A percentile compares a stretch with the other conserved stretches of the same genome.
Conservation (phyloP, 345 rosid genomes). For the Eutrema yunnanense region DNA sequence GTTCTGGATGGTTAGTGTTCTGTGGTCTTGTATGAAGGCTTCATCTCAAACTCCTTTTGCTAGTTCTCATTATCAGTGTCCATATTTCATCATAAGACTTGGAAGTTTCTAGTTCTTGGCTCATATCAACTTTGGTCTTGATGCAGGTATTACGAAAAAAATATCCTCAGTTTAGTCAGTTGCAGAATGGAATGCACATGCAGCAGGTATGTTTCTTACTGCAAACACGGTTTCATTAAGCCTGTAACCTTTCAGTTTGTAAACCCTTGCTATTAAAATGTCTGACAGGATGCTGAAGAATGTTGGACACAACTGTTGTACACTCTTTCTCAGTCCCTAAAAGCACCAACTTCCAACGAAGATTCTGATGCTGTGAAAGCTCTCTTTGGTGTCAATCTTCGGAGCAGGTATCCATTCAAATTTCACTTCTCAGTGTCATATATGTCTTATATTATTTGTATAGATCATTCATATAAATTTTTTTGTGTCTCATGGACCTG, state of each 20-base stretch:
- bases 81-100: neutral
- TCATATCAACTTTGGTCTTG: conserved; percentile 3
- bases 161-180: conserved; percentile 89
- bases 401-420: conserved; percentile 56
- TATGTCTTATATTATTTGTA: neutral
- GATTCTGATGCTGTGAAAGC: conserved; percentile 62
- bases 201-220: conserved; percentile 60
- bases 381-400: conserved; percentile 79
- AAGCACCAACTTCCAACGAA: conserved; percentile 59
- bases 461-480: neutral
- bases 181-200: conserved; percentile 92
- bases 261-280: conserved; percentile 12
- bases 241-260: neutral
- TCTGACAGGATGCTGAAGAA: conserved; percentile 90
- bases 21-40: neutral
- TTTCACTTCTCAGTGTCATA: neutral
- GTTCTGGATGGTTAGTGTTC: conserved; percentile 83
- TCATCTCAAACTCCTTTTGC: neutral
- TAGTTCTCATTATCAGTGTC: neutral
- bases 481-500: neutral
- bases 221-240: neutral
- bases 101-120: conserved; percentile 6
- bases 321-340: conserved; percentile 86
- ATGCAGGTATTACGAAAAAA: conserved; percentile 78
- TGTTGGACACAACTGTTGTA: conserved; percentile 95